Conservation (phyloP, 2,329 filamentous ascomycete species). For the Talaromyces albobiverticillius region DNA sequence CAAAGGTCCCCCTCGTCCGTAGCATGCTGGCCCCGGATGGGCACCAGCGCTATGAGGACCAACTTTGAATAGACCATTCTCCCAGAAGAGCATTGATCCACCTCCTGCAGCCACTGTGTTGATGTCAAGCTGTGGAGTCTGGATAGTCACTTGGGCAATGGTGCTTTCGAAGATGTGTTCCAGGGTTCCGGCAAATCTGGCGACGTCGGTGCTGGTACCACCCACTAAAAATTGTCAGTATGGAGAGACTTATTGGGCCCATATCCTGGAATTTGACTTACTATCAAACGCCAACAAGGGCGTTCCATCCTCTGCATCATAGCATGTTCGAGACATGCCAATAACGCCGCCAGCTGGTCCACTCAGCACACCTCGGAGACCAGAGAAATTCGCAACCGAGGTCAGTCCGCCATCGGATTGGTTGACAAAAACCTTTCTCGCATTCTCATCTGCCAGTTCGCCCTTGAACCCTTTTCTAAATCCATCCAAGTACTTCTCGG, state of each 20-base stretch:
- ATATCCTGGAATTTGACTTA: not conserved
- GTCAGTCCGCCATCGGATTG: constrained; percentile 72
- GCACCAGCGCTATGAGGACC: constrained; percentile 86
- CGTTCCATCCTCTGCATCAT: constrained; percentile 72
- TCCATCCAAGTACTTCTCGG: constrained; percentile 61
- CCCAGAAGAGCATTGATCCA: constrained; percentile 66
- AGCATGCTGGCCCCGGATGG: constrained; percentile 85
- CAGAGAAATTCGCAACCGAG: constrained; percentile 61
- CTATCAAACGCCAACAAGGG: constrained; percentile 89
- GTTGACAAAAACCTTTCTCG: constrained; percentile 74
- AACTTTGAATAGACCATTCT: constrained; percentile 81
- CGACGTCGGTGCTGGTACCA: constrained; percentile 83
- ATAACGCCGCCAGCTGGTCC: constrained; percentile 88
- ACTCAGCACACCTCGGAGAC: constrained; percentile 77
- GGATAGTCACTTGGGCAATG: constrained; percentile 83
- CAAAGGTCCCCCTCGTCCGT: constrained; percentile 80
- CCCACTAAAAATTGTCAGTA: constrained; percentile 53
- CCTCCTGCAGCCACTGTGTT: constrained; percentile 90
- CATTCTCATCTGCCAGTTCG: constrained; percentile 68
- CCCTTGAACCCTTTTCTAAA: constrained; percentile 63
- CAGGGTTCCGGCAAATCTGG: constrained; percentile 78
- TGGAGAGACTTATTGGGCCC: not conserved
- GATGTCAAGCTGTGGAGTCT: constrained; percentile 85
- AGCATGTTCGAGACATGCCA: constrained; percentile 82
- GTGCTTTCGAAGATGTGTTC: constrained; percentile 93